Evolutionary conservation across 1,139 yeast species (phyloP), one percentile per base, ranked within the genome.

Genomic region (Saccharomycopsis crataegensis): DNA sequence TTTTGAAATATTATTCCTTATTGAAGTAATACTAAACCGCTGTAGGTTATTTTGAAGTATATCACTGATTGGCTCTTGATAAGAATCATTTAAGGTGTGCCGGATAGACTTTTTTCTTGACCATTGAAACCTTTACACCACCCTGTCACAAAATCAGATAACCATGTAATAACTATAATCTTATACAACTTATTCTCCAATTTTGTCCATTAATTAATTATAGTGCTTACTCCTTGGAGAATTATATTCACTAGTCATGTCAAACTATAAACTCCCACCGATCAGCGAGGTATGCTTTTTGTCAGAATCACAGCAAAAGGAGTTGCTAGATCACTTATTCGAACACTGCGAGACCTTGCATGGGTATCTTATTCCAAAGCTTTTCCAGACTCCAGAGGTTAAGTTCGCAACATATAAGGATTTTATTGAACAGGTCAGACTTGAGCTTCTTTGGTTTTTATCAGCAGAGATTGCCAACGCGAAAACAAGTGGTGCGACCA

Each of bases 311-410:
- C 62, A 64, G 32, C 63, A 68, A 56, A 60, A 56, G 3, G 71
- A 70, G 43, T 72, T 76, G 0, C 65, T 85, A 44, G 78, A 76
- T 51, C 80, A 78, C 55, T 67, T 86, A 38, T 86, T 86, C 62
- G 94, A 86, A 64, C 86, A 83, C 8, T 84, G 91, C 64, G 69
- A 69, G 1, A 72, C 84, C 0, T 71, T 86, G 31, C 73, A 78
- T 1, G 56, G 61, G 8, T 66, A 77, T 57, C 64, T 82, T 14
- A 62, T 70, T 49, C 75, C 74, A 22, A 59, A 61, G 53, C 68
- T 72, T 50, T 71, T 16, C 43, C 55, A 36, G n/a, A 32, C 34
- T 14, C 32, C 46, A 53, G 57, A 46, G 63, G 52, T 55, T 8
- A 50, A 45, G 6, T 65, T 62, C 61, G 16, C 58, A 3, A 60